Evolutionary conservation across 2,329 filamentous ascomycete genomes (phyloP).

Genomic region (Pseudogymnoascus sp.): DNA sequence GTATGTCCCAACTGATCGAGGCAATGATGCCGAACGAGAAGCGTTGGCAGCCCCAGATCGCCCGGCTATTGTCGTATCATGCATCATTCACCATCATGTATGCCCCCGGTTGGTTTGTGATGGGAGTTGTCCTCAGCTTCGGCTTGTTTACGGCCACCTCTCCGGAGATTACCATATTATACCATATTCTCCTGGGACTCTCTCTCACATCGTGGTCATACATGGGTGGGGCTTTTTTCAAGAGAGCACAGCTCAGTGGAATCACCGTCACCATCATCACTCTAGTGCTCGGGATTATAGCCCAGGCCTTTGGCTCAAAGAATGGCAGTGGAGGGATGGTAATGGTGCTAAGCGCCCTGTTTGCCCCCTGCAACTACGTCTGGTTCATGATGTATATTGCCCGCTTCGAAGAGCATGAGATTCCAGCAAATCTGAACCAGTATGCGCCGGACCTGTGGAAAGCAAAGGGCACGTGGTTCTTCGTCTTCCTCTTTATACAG

Average conservation of each 20-base stretch:
- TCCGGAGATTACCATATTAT: conserved; percentile 58
- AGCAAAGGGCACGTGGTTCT: conserved; percentile 66
- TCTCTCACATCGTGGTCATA: conserved; percentile 73
- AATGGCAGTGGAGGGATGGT: conserved; percentile 52
- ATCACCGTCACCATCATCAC: conserved; percentile 67
- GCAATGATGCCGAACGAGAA: conserved; percentile 77
- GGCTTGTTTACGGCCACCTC: conserved; percentile 60
- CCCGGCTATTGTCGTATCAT: conserved; percentile 71
- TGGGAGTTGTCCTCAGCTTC: conserved; percentile 53
- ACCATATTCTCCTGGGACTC: conserved; percentile 68
- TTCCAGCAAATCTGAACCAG: conserved; percentile 51
- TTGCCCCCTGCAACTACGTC: conserved; percentile 81
- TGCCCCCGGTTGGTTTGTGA: conserved; percentile 72
- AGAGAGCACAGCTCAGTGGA: conserved; percentile 77
- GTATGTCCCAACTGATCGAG: conserved; percentile 82
- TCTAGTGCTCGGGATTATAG: conserved; percentile 70
- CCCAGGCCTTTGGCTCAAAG: conserved; percentile 56
- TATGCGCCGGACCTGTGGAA: conserved; percentile 60
- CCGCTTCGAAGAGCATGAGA: conserved; percentile 59
- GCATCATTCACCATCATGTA: conserved; percentile 74
- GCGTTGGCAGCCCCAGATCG: conserved; percentile 68
- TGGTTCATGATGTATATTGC: conserved; percentile 71
- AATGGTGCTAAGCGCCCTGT: conserved; percentile 63
- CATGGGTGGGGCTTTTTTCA: conserved; percentile 75
- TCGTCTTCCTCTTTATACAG: conserved; percentile 69